phyloP scores from a whole-genome alignment of 768 basidiomycete genomes.

The Tylopilus intermedius region DNA sequence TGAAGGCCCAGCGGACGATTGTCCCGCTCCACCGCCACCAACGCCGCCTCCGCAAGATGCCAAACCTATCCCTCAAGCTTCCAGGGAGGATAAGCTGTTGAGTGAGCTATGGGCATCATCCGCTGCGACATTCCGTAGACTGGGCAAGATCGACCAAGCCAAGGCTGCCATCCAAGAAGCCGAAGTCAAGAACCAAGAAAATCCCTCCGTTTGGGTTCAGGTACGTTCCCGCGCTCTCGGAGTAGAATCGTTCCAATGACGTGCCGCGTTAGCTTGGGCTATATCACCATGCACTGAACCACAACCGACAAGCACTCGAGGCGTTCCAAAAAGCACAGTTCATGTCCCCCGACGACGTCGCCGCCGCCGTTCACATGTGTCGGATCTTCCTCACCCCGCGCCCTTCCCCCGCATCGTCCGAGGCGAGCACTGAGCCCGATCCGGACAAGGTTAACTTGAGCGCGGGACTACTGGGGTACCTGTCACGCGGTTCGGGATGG shows the following conservation, averaged over 20 bases:
- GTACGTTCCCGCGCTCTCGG: conserved; percentile 38
- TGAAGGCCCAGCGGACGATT: conserved; percentile 31
- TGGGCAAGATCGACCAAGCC: conserved; percentile 86
- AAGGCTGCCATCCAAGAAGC: conserved; percentile 93
- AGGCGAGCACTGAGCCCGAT: conserved; percentile 19
- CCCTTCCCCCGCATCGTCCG: conserved; percentile 15
- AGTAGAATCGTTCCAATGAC: not conserved
- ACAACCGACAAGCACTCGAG: conserved; percentile 59
- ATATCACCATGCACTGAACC: conserved; percentile 59
- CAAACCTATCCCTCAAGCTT: conserved; percentile 33
- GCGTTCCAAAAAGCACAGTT: conserved; percentile 88
- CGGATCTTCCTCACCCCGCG: conserved; percentile 58
- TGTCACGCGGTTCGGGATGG: conserved; percentile 82
- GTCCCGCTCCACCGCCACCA: conserved; percentile 32
- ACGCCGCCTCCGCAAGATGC: conserved; percentile 34
- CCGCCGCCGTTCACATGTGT: conserved; percentile 75
- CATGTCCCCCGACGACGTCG: conserved; percentile 71
- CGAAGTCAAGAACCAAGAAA: conserved; percentile 79
- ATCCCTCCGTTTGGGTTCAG: conserved; percentile 93
- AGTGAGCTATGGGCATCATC: conserved; percentile 91
- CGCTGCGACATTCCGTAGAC: conserved; percentile 86
- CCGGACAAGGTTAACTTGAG: conserved; percentile 69
- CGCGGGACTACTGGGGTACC: conserved; percentile 69
- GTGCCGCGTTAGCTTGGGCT: conserved; percentile 56
- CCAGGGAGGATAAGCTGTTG: conserved; percentile 63